phyloP scores from a whole-genome alignment of 495 filamentous ascomycete genomes.

The Lichina pygmaea region DNA sequence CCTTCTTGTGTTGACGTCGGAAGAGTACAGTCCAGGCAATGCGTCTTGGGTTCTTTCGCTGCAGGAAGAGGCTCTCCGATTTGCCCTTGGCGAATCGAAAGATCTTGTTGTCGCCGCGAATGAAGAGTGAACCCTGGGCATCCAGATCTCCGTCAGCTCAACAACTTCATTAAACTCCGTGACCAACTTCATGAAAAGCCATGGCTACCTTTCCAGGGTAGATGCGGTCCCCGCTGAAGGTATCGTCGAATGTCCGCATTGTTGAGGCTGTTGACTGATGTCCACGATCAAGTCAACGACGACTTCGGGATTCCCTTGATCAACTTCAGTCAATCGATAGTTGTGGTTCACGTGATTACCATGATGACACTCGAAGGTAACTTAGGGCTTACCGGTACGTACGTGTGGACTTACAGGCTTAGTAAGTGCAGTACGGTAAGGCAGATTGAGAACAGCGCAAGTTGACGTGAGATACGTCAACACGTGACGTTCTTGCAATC shows the following conservation, averaged over 20 bases:
- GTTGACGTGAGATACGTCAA: too few species aligned
- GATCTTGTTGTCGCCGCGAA: slow-evolving; percentile 99
- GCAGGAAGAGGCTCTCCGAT: slow-evolving; percentile 97
- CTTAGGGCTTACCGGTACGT: too few species aligned
- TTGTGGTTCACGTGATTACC: too few species aligned
- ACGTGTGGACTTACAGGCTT: too few species aligned
- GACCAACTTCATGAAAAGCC: neutral
- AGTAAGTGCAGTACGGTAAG: too few species aligned
- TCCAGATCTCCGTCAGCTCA: neutral
- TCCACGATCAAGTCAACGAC: too few species aligned
- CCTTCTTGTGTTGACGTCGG: slow-evolving; percentile 98
- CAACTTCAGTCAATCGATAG: too few species aligned
- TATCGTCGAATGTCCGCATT: slow-evolving; percentile 93
- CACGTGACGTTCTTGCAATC: too few species aligned
- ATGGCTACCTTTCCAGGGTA: slow-evolving; percentile 90
- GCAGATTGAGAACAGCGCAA: too few species aligned
- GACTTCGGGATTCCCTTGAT: too few species aligned
- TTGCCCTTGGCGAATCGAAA: slow-evolving; percentile 99
- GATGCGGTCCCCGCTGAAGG: slow-evolving; percentile 93
- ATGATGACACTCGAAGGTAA: too few species aligned
- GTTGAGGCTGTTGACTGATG: too few species aligned
- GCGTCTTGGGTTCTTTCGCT: slow-evolving; percentile 99
- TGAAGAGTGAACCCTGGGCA: slow-evolving; percentile 80
- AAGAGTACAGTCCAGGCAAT: slow-evolving; percentile 97
- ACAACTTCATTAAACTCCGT: neutral